These are phyloP conservation scores for Melaleuca alternifolia DNA, from an alignment of 345 rosid species.

Conservation along the genomic window DNA sequence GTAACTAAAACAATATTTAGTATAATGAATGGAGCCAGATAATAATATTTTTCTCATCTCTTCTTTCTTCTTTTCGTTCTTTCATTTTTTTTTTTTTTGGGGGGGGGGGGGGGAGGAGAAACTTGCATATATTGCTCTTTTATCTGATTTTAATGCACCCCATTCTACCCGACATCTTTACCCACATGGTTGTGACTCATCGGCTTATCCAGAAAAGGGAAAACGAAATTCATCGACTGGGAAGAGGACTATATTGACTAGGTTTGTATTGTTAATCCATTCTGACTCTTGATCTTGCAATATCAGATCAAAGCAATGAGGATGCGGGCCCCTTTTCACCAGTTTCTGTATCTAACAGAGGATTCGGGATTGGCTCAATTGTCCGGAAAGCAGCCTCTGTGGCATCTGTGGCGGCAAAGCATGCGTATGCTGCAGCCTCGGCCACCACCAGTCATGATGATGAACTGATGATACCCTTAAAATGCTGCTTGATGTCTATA, in stretches of 20 bases:
- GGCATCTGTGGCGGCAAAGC: constrained; percentile 93
- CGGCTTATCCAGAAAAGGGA: neutral
- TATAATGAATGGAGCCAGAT: neutral
- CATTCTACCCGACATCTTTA: neutral
- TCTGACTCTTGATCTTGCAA: constrained; percentile 3
- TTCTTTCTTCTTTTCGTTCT: neutral
- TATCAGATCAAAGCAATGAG: constrained; percentile 88
- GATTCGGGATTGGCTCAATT: constrained; percentile 74
- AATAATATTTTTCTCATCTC: neutral
- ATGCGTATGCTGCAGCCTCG: constrained; percentile 90
- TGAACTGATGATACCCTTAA: constrained; percentile 75
- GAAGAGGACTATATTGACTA: neutral
- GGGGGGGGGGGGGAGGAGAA: neutral
- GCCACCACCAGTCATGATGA: constrained; percentile 49
- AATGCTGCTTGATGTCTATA: constrained; percentile 94
- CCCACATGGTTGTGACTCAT: neutral
- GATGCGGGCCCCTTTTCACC: constrained; percentile 79
- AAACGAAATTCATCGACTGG: neutral
- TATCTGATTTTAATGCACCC: neutral
- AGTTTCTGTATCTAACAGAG: constrained; percentile 51
- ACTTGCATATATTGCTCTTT: neutral
- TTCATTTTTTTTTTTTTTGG: neutral
- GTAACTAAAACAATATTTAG: neutral
- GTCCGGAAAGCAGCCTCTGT: constrained; percentile 82
- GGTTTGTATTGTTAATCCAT: constrained; percentile 3